Base-by-base conservation (phyloP, 2,329 filamentous ascomycete genomes). In the Fusarium liriodendri region DNA sequence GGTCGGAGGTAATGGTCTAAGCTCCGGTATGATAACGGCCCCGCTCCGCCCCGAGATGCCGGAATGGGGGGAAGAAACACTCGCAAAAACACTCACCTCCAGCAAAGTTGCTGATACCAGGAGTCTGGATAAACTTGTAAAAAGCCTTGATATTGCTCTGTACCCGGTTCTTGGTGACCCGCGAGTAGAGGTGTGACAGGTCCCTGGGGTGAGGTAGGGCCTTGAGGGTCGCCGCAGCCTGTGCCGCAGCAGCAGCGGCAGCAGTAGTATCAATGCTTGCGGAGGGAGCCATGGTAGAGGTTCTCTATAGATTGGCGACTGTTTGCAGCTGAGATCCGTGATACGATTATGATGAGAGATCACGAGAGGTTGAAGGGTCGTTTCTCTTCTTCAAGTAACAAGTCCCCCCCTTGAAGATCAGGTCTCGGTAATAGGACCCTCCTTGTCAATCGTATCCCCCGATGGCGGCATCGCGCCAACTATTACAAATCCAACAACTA, bases 111-210 rank as follows among this genome's bases (percentile, higher is more conserved):
- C 85, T 86, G 69, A 92, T 89, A n/a, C 88, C 88, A 0, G 90
- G 90, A 61, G 91, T 89, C 74, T 80, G 72, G 77, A 97, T 97
- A 84, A 94, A 97, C 83, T 94, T 95, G 87, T 98, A 98, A 82
- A 95, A 94, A 40, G 88, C 80, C 85, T 98, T 98, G 81, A 97
- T 88, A 50, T 85, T 85, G 79, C 91, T 97, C 8, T 89, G 85
- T 8, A 85, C 76, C 10, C 94, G 89, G 55, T 89, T 88, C 78
- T 88, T 91, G 57, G 94, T 93, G 52, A 90, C 87, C 66, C 90
- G 86, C 1, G 94, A 95, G 76, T 92, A 92, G 80, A 95, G 92
- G 80, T 98, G 94, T 76, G 91, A 93, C 70, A 98, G 86, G 81
- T 98, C 93, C 75, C 91, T 85, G 7, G 95, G 94, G 66, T 73